Conservation (phyloP, 768 basidiomycete species). For the Cyclocybe aegerita region DNA sequence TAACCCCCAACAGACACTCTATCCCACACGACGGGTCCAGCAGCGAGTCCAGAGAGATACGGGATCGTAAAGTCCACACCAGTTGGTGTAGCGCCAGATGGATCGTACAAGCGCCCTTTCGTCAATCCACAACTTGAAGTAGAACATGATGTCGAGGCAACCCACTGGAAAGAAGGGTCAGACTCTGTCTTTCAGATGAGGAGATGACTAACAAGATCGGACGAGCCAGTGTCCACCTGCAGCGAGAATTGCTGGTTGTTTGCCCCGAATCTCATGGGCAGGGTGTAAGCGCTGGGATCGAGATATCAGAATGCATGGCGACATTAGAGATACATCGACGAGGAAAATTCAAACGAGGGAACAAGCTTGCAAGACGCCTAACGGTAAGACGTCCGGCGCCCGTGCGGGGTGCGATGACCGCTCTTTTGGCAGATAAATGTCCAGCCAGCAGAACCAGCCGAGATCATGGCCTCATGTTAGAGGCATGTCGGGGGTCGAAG, state of each 20-base stretch:
- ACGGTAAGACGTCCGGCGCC: too few species aligned
- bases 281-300: constrained; percentile 56
- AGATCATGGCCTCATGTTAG: too few species aligned
- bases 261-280: constrained; percentile 56
- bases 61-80: constrained; percentile 44
- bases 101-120: constrained; percentile 53
- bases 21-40: constrained; percentile 74
- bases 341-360: neutral
- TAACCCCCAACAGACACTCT: constrained; percentile 62
- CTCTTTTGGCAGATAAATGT: too few species aligned
- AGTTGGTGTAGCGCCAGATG: constrained; percentile 45
- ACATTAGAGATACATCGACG: neutral
- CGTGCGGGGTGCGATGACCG: too few species aligned
- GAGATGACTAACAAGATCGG: constrained; percentile 60
- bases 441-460: too few species aligned
- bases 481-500: too few species aligned
- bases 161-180: constrained; percentile 51
- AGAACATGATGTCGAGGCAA: constrained; percentile 66
- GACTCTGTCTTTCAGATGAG: neutral
- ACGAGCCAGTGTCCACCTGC: constrained; percentile 82
- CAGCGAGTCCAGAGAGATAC: constrained; percentile 60
- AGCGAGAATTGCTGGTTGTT: constrained; percentile 52
- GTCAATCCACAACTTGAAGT: constrained; percentile 49
- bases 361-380: neutral
- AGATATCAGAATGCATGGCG: neutral